Base-by-base conservation (phyloP, 345 rosid species). In the Dipteronia sinensis region DNA sequence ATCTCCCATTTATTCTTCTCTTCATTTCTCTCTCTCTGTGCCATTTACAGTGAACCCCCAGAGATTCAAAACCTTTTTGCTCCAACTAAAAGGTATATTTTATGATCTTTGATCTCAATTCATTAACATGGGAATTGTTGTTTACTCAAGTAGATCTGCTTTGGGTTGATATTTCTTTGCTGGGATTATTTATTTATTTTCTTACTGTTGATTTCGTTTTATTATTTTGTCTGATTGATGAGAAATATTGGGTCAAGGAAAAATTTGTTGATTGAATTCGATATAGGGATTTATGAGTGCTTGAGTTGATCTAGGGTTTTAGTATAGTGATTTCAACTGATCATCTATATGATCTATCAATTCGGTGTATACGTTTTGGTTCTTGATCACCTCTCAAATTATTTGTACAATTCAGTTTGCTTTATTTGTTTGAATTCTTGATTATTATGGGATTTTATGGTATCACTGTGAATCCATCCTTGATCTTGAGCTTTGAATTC, bases 131-230 rank as follows among this genome's bases (percentile, higher is more conserved):
- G 27, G 44, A 70, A 51, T 55, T 15, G 19, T 71, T 71, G 0
- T 29, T 19, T 71, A 19, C 67, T 42, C 51, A 13, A 22, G 6
- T 15, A 40, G 76, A 59, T 73, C 67, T 73, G 67, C 38, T 59
- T n/a, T 73, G 7, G 34, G 7, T 73, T 27, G n/a, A 27, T 19
- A 17, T 15, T 13, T 51, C 13, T 70, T 27, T 69, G 59, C 46
- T 42, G 46, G 9, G 46, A 42, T 42, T 1, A 8, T 42, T 42
- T 7, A 34, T 34, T 34, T 34, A 34, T 34, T 42, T 0, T 42
- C 16, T 19, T 53, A 17, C 13, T 4, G 19, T 29, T 71, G n/a
- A 71, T 49, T 27, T 51, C 23, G 34, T 69, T 47, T 19, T 20
- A 20, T 22, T 42, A 7, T 23, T 19, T 11, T 38, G 40, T n/a